Evolutionary conservation across 108 stramenopile species (phyloP), one percentile per base, ranked within the genome.

Genomic region (Cylindrotheca closterium): DNA sequence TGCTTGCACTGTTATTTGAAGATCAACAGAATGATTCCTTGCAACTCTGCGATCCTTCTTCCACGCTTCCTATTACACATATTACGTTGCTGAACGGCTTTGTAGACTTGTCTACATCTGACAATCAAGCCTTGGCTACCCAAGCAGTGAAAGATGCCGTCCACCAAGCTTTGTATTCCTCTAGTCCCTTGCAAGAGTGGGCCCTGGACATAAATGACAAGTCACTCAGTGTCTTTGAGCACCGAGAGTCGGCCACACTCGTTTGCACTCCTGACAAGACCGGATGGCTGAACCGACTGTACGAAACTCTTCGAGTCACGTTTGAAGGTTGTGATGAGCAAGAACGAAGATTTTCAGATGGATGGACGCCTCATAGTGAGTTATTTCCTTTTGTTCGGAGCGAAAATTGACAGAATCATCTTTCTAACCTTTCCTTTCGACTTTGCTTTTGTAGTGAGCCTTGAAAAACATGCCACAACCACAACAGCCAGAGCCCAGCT

Each of bases 11-110:
- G 10, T 7, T 42, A 7, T 42, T 42, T 42, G 37, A 42, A 42
- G 15, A 15, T 15, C 37, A 42, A 42, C 10, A 42, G 15, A 42
- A 42, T 15, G 10, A 7, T 15, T 7, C 7, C 7, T 7, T 15
- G 10, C 10, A 25, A 22, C 30, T 68, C 19, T 60, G 19, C 27
- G 68, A 61, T 25, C n/a, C 32, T 2, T 7, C 4, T 2, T 68
- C 68, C 4, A 42, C 58, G 17, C 68, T 68, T 25, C 60, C 68
- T 30, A 22, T 61, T 2, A 47, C 68, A 8, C 68, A 68, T 28
- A 51, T 68, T 34, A 68, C 68, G 3, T 22, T 68, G 27, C 4
- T 68, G 19, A 15, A 68, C 29, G 68, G 68, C n/a, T 68, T 68
- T 45, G 68, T 33, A 3, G 68, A 68, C 19, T 21, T 68, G 12